Base-by-base conservation (phyloP, 2,329 filamentous ascomycete species). In the Aspergillus viridinutans region DNA sequence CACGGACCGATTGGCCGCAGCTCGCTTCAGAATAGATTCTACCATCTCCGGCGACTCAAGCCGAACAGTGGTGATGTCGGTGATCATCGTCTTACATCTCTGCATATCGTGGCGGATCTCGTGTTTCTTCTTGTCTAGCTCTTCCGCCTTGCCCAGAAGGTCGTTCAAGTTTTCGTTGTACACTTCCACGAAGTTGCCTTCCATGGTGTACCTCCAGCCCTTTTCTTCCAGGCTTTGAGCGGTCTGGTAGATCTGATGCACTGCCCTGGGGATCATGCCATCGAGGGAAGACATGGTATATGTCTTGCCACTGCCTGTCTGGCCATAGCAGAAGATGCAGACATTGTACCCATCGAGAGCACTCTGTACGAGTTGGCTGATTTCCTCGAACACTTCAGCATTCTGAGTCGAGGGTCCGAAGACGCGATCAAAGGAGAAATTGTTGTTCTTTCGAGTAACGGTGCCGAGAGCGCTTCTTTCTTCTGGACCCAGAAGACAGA, bases 111-210 rank as follows among this genome's bases (percentile, higher is more conserved):
- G 94, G 1, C 90, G 85, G 57, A 97, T 93, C 67, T 96, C 90
- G 51, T 93, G 88, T 76, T 90, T 96, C 76, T 89, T 90, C 76
- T 88, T 90, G 61, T 87, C 85, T 52, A 91, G 81, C 21, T 87
- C 82, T 54, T 88, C 86, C 0, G 88, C 84, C 54, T 82, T 84
- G 12, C 87, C 87, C 3, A 99, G 83, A 14, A 99, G 77, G 72
- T 99, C 94, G 70, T 97, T 92, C 61, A 99, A 82, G 60, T 95
- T 94, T 72, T 99, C 94, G 61, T 99, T 97, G 83, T 99, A 99
- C 5, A 99, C 94, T 71, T 99, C 94, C 14, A 97, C 86, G 69
- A 99, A 99, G 55, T 88, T 92, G 6, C 94, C 94, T 70, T 96
- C 90, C 85, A 99, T 96, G 0, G 83, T 89, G 75, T 99, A 99